A percentile compares a stretch with the other conserved stretches of the same genome.
phyloP scores from a whole-genome alignment of 2,329 filamentous ascomycete species.

The Beauveria bassiana region DNA sequence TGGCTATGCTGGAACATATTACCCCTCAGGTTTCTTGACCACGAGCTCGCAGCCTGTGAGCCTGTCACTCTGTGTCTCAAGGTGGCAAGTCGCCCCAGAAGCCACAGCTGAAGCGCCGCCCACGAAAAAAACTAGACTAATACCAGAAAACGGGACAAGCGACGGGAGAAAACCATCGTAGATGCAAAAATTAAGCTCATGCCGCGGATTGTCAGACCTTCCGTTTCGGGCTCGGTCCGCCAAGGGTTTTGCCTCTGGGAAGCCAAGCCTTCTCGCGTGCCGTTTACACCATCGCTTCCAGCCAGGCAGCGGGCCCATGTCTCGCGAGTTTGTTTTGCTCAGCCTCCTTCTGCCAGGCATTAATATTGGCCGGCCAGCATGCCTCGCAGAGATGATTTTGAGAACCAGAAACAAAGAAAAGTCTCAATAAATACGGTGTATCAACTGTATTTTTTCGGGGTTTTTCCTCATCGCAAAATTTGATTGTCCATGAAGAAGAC shows the following conservation, averaged over 20 bases:
- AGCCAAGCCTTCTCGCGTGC: background rate
- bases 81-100: background rate
- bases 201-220: background rate
- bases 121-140: background rate
- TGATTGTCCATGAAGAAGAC: background rate
- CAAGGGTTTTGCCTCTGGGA: constrained; percentile 4
- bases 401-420: background rate
- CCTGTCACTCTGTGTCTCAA: background rate
- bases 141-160: background rate
- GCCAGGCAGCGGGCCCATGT: background rate
- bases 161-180: background rate
- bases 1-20: constrained; percentile 1
- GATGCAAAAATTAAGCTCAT: constrained; percentile 6
- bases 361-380: constrained; percentile 4
- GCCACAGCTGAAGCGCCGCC: background rate
- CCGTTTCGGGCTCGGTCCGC: constrained; percentile 6
- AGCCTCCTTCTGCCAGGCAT: constrained; percentile 5
- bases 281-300: background rate
- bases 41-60: background rate
- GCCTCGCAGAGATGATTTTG: background rate
- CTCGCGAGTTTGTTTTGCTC: background rate
- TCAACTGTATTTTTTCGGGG: background rate
- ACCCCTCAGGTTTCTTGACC: background rate
- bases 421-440: background rate
- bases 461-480: background rate